Base-by-base conservation (phyloP, 1,284 basidiomycete genomes). In the Sutorius eximius region DNA sequence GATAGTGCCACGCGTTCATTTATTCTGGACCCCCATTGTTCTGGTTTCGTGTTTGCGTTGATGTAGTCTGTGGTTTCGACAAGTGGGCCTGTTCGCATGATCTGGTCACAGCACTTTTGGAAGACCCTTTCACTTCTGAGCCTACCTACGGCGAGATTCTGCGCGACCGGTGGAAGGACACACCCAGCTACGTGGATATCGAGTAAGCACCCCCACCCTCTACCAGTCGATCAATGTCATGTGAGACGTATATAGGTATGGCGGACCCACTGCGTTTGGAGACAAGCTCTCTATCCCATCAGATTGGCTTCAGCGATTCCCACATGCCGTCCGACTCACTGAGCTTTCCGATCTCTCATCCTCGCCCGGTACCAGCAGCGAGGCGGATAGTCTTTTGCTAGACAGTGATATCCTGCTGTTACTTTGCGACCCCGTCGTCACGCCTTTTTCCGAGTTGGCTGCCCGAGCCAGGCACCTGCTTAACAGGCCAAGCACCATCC, bases 91-190 rank as follows among this genome's bases (percentile, higher is more conserved):
- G 73, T 38, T 74, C 82, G 9, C 69, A 72, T 45, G 79, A 84
- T 38, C 68, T 90, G 3, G 78, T 90, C n/a, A 80, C 81, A 5
- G 85, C 85, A 3, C 71, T 90, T 18, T 71, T 90, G n/a, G 79
- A 85, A 48, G 82, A 88, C 51, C 87, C 86, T 11, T 79, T 90
- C 57, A 74, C 76, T 3, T 80, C 81, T 12, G 77, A 82, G 53
- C 50, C 71, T 29, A 62, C 67, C 15, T 74, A 79, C 54, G 76
- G 72, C 45, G 66, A 72, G 42, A 61, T 61, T 16, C 62, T 84
- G 47, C 76, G 75, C 49, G 66, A 73, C 50, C 74, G 82, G 40
- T 82, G 81, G 81, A 72, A 70, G 56, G 58, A 64, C 46, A 44
- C 58, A 44, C 53, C 64, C 36, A 63, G 71, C 29, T 61, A 66